Evolutionary conservation across 108 stramenopile genomes (phyloP), one percentile per base, ranked within the genome.

Genomic region (Cyclotella choctawhatcheeana): DNA sequence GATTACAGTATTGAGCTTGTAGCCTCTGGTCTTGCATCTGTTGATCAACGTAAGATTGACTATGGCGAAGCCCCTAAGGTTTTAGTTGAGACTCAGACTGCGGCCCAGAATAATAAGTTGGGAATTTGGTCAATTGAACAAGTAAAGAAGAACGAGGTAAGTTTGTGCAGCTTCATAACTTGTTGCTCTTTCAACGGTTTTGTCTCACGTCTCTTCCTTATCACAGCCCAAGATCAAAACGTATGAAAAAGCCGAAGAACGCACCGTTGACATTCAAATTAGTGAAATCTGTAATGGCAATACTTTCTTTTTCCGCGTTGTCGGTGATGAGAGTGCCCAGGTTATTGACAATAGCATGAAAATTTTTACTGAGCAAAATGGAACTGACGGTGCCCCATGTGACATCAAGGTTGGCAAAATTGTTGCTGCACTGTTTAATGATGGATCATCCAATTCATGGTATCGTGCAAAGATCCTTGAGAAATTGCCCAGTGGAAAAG

Each of bases 391-490:
- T 12, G 91, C 87, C 51, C 94, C 91, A n/a, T 91, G 90, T 64
- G 95, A 93, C 22, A 60, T 81, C 24, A 92, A 91, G 56, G 71
- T 82, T 47, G 92, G 93, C 61, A 93, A 88, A 52, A 71, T 86
- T 25, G 91, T 96, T 59, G 97, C 97, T 29, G 97, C 97, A 6
- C 83, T 98, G 44, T 99, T 99, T 73, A 89, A 98, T 64, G 98
- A 99, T 73, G 98, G 97, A 17, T 68, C 76, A 17, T 93, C 94
- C 32, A 90, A 84, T 55, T 79, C 84, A 44, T 99, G 98, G 98
- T 99, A 96, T 90, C 85, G 98, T 30, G 98, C 97, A n/a, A 91
- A 93, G 68, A 79, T 99, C 31, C 22, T 91, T 17, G 95, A 93
- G 72, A 83, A 73, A 24, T 62, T 67, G 29, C 64, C 43, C 13